Evolutionary conservation across 768 basidiomycete species (phyloP), one percentile per base, ranked within the genome.

Genomic region (Mycena latifolia): DNA sequence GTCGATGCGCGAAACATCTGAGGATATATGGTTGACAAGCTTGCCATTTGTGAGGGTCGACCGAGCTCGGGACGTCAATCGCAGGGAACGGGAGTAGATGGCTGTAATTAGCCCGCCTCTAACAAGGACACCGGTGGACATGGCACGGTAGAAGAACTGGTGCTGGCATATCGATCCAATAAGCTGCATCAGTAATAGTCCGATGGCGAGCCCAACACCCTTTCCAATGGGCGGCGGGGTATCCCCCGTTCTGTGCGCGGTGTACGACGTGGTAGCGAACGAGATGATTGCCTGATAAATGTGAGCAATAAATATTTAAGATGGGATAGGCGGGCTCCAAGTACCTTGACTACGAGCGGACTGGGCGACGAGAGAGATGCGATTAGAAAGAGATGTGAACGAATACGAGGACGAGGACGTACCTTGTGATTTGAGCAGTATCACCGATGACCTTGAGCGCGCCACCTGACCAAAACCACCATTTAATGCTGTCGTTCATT

Each of bases 21-120:
- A 94, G 7, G 93, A 95, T 65, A 99, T 96, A 79, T 97, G 95
- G 69, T 95, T 96, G 67, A 98, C 91, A 14, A 98, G 86, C 74
- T 92, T 92, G 24, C 95, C 96, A 72, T 94, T 98, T 1, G 93
- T 88, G 46, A 96, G 84, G 11, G 87, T 89, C 1, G 89, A 89
- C 9, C 96, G 87, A 8, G 94, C 88, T 45, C 93, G 90, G 20
- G 92, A 86, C 3, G 92, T 92, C 33, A 98, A 84, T 28, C 81
- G 85, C 25, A 98, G 82, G 1, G 92, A 90, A 46, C 91, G 89
- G 28, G 87, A 84, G 77, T 95, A 98, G 39, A 98, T 91, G 1
- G 93, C 90, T 1, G 93, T 90, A 70, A 98, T 97, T 48, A 98
- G 84, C 2, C 94, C 95, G 11, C 90, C 91, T 35, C 96, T 89